Conservation (phyloP, 1,139 yeast genomes). For the Arxiozyma bovina region DNA sequence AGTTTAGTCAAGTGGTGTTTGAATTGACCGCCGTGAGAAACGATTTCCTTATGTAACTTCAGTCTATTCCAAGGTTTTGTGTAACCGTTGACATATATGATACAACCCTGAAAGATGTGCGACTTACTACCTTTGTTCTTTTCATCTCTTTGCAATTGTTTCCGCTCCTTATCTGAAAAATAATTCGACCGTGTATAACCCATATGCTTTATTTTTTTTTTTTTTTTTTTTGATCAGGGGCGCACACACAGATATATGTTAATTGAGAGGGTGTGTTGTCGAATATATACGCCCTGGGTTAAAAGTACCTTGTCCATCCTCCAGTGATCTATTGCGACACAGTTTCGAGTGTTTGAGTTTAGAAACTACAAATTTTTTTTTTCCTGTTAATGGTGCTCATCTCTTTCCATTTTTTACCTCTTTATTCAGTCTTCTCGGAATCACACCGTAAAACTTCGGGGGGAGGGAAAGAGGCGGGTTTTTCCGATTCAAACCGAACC, state of each 20-base stretch:
- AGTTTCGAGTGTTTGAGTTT: no score
- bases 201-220: background rate
- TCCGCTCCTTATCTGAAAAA: constrained; percentile 41
- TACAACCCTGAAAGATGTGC: constrained; percentile 52
- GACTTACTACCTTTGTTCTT: constrained; percentile 32
- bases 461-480: no score
- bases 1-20: constrained; percentile 42
- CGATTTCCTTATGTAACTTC: constrained; percentile 61
- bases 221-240: no score
- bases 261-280: background rate
- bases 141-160: constrained; percentile 62
- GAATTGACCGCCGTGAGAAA: constrained; percentile 73
- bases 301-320: no score
- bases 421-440: no score
- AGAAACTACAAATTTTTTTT: no score
- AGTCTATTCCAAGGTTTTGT: constrained; percentile 63
- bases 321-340: no score
- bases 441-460: no score
- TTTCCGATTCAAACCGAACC: no score
- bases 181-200: constrained; percentile 36
- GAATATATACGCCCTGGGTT: background rate
- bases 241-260: background rate
- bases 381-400: no score
- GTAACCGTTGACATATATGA: constrained; percentile 74
- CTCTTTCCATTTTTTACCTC: no score